Percentiles rank a stretch among this genome's conserved stretches.
These are phyloP conservation scores for Lactarius sp. DNA, from an alignment of 768 basidiomycete genomes.

Conservation along the genomic window DNA sequence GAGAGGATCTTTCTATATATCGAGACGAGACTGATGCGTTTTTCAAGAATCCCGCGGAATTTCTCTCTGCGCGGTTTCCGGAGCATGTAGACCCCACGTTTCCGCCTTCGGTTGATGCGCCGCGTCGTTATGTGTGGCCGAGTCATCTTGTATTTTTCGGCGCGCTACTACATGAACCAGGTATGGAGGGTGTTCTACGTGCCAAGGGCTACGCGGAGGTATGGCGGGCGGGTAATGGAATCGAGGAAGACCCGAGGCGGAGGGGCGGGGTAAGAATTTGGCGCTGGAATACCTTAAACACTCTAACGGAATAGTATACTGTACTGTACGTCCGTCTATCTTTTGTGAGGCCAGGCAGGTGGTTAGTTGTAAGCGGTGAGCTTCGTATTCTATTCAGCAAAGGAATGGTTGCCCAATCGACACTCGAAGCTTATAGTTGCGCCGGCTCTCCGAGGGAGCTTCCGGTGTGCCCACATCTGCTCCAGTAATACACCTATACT, in stretches of 20 bases:
- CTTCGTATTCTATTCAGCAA: not conserved
- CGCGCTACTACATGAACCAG: conserved; percentile 53
- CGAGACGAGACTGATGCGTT: conserved; percentile 80
- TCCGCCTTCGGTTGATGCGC: conserved; percentile 50
- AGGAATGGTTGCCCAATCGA: too few species aligned
- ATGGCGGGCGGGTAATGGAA: conserved; percentile 58
- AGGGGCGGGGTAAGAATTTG: conserved; percentile 72
- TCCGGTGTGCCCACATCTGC: too few species aligned
- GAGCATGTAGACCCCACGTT: conserved; percentile 52
- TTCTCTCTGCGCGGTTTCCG: conserved; percentile 68
- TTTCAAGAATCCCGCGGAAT: conserved; percentile 63
- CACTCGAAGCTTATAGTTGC: too few species aligned
- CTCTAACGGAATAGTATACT: not conserved
- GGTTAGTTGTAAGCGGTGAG: not conserved
- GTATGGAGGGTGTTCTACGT: conserved; percentile 44
- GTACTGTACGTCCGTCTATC: not conserved
- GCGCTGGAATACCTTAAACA: conserved; percentile 28
- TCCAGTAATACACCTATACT: too few species aligned
- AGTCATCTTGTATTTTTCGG: conserved; percentile 81
- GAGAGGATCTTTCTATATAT: conserved; percentile 53
- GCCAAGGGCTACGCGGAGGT: conserved; percentile 58
- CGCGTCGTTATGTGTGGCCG: conserved; percentile 72
- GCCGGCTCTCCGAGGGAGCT: too few species aligned
- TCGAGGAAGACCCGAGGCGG: conserved; percentile 69
- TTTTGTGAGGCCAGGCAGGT: not conserved